Evolutionary conservation across 345 rosid species (phyloP), one percentile per base, ranked within the genome.

Genomic region (Gossypium herbaceum): DNA sequence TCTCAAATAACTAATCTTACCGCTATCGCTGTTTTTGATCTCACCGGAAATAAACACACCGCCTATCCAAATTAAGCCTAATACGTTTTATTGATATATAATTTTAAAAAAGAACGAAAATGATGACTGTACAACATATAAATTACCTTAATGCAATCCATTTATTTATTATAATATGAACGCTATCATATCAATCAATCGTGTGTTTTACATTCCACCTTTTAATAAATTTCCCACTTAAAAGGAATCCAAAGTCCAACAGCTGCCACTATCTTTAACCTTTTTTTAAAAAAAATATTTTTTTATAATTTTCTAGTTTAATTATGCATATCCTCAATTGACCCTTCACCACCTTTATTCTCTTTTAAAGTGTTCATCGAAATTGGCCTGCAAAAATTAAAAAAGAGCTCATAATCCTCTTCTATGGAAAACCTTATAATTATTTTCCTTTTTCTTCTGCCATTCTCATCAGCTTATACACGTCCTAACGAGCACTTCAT

Each of bases 401-500:
- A 7, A 0, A 59, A 17, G 7, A 25, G 12, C 24, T 51, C 60
- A 4, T 17, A 48, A 48, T 52, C 16, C 47, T 29, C 62, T 17
- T 39, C 47, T 9, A 76, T 81, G 83, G 80, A 56, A 47, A 63
- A 68, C 2, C 47, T 68, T n/a, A 41, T 56, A 7, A 48, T 24
- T 1, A 58, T 8, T 0, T 44, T 75, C 25, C 27, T 64, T 25
- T 44, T 77, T 66, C 54, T 79, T 39, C 12, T 34, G 27, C 63
- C 19, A 34, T 15, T 13, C 5, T 71, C 74, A n/a, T 71, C 74
- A 7, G 61, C 41, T 25, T 82, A 82, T 61, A 55, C 80, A 73
- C 85, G 1, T 29, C 87, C 87, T 0, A 73, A 60, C 1, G 72
- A 79, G 84, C 83, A 77, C 76, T 86, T 84, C 86, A 43, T 88